Conservation (phyloP, 73 alveolate genomes). For the Symbiodinium pilosum region DNA sequence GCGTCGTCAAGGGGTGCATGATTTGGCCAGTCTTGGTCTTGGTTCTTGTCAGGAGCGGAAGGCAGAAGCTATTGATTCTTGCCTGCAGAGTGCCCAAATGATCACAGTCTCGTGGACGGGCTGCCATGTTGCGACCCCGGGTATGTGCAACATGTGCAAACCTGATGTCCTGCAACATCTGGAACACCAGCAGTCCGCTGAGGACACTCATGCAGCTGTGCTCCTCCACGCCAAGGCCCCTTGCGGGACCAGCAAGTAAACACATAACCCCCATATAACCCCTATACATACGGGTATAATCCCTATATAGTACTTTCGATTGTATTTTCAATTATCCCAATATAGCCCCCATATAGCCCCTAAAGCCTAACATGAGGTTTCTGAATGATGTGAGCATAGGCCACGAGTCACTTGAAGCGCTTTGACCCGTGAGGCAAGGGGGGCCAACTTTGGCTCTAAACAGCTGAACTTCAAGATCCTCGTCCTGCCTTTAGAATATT, state of each 20-base stretch:
- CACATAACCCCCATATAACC: too few relatives aligned
- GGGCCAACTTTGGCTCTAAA: slow-evolving; percentile 17
- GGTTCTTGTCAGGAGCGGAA: slow-evolving; percentile 80
- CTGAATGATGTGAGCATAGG: too few relatives aligned
- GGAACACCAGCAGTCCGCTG: not conserved
- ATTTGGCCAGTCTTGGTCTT: too few relatives aligned
- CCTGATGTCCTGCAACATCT: not conserved
- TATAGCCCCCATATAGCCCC: too few relatives aligned
- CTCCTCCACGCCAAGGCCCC: not conserved
- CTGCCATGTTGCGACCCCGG: not conserved
- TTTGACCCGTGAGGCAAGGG: slow-evolving; percentile 83
- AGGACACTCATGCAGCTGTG: not conserved
- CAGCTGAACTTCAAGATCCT: slow-evolving; percentile 46
- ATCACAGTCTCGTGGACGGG: not conserved
- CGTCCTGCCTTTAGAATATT: not conserved
- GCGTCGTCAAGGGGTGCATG: too few relatives aligned
- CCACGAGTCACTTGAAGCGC: too few relatives aligned
- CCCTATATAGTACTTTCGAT: too few relatives aligned
- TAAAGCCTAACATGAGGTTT: too few relatives aligned
- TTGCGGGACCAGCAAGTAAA: too few relatives aligned
- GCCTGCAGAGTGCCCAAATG: not conserved
- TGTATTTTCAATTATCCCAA: too few relatives aligned
- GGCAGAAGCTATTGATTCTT: slow-evolving; percentile 52
- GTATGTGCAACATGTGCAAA: not conserved
- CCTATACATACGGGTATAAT: too few relatives aligned